These are phyloP conservation scores for Dipodascus albidus DNA, from an alignment of 805 yeast species.

Conservation along the genomic window DNA sequence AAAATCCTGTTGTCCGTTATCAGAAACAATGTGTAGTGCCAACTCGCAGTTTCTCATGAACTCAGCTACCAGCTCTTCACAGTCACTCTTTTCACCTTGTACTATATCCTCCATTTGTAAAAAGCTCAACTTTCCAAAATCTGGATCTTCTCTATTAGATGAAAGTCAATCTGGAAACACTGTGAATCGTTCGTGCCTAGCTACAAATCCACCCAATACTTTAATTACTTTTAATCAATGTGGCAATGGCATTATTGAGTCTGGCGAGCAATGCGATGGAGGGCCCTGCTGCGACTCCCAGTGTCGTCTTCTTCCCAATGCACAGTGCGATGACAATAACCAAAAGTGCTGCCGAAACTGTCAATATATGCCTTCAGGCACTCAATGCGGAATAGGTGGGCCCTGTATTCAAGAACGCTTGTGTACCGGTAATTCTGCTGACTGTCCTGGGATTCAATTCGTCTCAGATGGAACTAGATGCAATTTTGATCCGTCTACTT, in stretches of 20 bases:
- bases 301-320: slow-evolving; percentile 19
- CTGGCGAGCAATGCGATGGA: slow-evolving; percentile 30
- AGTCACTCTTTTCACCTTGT: slow-evolving; percentile 23
- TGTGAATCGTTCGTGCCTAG: slow-evolving; percentile 22
- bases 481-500: not conserved
- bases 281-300: slow-evolving; percentile 26
- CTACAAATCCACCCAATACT: slow-evolving; percentile 19
- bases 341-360: slow-evolving; percentile 24
- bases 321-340: slow-evolving; percentile 22
- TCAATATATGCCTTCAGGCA: slow-evolving; percentile 19
- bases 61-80: slow-evolving; percentile 22
- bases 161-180: slow-evolving; percentile 8
- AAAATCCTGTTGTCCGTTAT: slow-evolving; percentile 25
- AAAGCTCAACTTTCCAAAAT: not conserved
- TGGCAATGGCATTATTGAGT: slow-evolving; percentile 29
- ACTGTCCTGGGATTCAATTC: slow-evolving; percentile 21
- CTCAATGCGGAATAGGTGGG: slow-evolving; percentile 23
- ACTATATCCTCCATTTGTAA: slow-evolving; percentile 26
- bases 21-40: slow-evolving; percentile 22
- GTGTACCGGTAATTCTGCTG: slow-evolving; percentile 24
- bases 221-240: slow-evolving; percentile 23
- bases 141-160: not conserved
- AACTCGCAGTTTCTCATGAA: slow-evolving; percentile 26
- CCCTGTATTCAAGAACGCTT: slow-evolving; percentile 25
- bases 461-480: slow-evolving; percentile 22